A percentile compares a stretch with the other conserved stretches of the same genome.
Conservation (phyloP, 1,284 basidiomycete genomes). For the Somion occarium region DNA sequence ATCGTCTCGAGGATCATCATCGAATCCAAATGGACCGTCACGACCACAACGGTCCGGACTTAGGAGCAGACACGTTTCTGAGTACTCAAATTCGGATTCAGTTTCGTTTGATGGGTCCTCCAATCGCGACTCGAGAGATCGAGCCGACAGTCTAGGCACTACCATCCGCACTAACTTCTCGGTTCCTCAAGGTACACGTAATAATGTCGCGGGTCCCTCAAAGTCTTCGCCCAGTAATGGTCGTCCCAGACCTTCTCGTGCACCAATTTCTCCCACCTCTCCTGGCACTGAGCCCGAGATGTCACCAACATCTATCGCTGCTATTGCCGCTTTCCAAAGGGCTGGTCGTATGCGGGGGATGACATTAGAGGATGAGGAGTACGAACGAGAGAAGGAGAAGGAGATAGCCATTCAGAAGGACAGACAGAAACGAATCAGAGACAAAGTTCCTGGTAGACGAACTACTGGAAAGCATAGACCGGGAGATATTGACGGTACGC, state of each 20-base stretch:
- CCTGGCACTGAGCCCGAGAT: slow-evolving; percentile 17
- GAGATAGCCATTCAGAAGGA: slow-evolving; percentile 56
- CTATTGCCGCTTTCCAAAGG: slow-evolving; percentile 65
- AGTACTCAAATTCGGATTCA: slow-evolving; percentile 27
- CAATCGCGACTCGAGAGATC: slow-evolving; percentile 23
- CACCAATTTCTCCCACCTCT: slow-evolving; percentile 16
- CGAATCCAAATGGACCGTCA: slow-evolving; percentile 22
- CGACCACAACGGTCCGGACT: slow-evolving; percentile 32
- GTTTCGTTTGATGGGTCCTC: slow-evolving; percentile 21
- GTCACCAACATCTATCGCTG: slow-evolving; percentile 45
- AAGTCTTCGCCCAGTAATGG: slow-evolving; percentile 13
- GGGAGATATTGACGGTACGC: slow-evolving; percentile 75
- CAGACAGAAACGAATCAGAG: slow-evolving; percentile 60
- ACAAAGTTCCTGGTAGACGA: slow-evolving; percentile 56
- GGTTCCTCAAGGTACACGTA: slow-evolving; percentile 17
- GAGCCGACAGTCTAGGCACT: slow-evolving; percentile 23
- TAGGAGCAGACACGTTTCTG: slow-evolving; percentile 26
- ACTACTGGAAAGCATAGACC: slow-evolving; percentile 48
- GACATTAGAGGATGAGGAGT: slow-evolving; percentile 31
- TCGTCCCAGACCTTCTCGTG: slow-evolving; percentile 15
- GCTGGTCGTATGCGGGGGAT: slow-evolving; percentile 50
- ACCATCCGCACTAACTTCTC: slow-evolving; percentile 21
- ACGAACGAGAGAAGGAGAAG: slow-evolving; percentile 47
- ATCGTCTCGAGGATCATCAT: slow-evolving; percentile 14
- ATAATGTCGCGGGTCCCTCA: slow-evolving; percentile 16